Base-by-base conservation (phyloP, 306 rosid species). In the Malus orientalis region DNA sequence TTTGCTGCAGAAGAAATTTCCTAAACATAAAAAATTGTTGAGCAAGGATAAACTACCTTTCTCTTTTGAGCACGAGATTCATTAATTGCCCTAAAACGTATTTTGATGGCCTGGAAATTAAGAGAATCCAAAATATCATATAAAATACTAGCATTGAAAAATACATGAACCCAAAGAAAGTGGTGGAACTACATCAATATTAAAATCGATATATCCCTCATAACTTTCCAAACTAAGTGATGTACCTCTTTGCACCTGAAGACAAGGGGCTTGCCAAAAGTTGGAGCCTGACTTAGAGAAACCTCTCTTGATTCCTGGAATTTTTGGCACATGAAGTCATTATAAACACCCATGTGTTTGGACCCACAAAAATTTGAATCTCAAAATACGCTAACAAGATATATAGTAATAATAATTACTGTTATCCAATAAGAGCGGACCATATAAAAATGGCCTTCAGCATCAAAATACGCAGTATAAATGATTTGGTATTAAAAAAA, bases 51-150 rank as follows among this genome's bases (percentile, higher is more conserved):
- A 81, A 81, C 78, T 78, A 94, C 98, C 98, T 95, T 95, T 82
- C 98, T 74, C 85, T 95, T 95, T 78, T 90, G 92, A 86, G 90
- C 97, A 78, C 97, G 97, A 77, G 98, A 92, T 80, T 92, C 97
- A 88, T 95, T 95, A 65, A 92, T 92, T 82, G 97, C 97, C 84
- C 98, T 89, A 8, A 88, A 86, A 79, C 92, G 90, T 82, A 87
- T 92, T 77, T 89, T 92, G 51, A 92, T 86, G 20, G 97, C 95
- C 98, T 95, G 88, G 49, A 88, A 80, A 82, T 11, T 74, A 75
- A 61, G 71, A 82, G 11, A 60, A 70, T 25, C 36, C 67, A 13
- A 57, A 71, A 62, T 27, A 27, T 25, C 67, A 44, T 42, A 6
- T 22, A 69, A 67, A 12, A 2, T 15, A 15, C 45, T 16, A 58